A percentile compares a stretch with the other conserved stretches of the same genome.
These are phyloP conservation scores for Fusarium illudens DNA, from an alignment of 2,329 filamentous ascomycete genomes.

Conservation along the genomic window DNA sequence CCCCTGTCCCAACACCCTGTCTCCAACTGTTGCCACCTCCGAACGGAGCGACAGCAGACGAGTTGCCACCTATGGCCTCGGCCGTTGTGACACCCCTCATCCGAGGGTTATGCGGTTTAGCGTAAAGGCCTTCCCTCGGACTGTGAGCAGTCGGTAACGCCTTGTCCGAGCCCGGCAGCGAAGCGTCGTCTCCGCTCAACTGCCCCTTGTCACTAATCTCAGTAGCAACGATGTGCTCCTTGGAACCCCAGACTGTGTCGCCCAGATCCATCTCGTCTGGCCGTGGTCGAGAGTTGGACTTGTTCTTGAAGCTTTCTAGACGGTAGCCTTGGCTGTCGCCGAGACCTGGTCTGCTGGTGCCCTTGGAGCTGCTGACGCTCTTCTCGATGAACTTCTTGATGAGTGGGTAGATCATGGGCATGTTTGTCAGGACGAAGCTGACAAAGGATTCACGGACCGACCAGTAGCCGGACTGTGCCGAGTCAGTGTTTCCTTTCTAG, in stretches of 20 bases:
- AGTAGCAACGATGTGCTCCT: conserved; percentile 1
- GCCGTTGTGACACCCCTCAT: background rate
- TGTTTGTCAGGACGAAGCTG: conserved; percentile 19
- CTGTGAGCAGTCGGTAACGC: background rate
- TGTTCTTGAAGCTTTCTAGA: conserved; percentile 8
- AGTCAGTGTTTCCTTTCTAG: conserved; percentile 19
- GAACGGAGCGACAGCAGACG: background rate
- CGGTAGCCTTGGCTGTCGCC: conserved; percentile 12
- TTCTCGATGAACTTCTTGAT: conserved; percentile 13
- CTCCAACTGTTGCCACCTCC: conserved; percentile 2
- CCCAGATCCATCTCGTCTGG: background rate
- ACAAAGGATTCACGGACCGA: conserved; percentile 20
- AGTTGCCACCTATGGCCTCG: background rate
- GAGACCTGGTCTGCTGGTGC: background rate
- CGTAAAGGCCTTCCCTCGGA: no score
- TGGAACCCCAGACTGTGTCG: conserved; percentile 5
- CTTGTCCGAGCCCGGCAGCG: conserved; percentile 3
- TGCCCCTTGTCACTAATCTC: background rate
- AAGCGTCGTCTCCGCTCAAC: background rate
- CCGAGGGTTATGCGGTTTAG: background rate
- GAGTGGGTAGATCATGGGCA: conserved; percentile 18
- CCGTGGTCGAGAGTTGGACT: background rate
- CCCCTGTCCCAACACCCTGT: background rate
- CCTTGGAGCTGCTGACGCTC: conserved; percentile 5
- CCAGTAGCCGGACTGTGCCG: conserved; percentile 20